phyloP scores from a whole-genome alignment of 2,329 filamentous ascomycete genomes.

The Pyrenophora tritici-repentis region DNA sequence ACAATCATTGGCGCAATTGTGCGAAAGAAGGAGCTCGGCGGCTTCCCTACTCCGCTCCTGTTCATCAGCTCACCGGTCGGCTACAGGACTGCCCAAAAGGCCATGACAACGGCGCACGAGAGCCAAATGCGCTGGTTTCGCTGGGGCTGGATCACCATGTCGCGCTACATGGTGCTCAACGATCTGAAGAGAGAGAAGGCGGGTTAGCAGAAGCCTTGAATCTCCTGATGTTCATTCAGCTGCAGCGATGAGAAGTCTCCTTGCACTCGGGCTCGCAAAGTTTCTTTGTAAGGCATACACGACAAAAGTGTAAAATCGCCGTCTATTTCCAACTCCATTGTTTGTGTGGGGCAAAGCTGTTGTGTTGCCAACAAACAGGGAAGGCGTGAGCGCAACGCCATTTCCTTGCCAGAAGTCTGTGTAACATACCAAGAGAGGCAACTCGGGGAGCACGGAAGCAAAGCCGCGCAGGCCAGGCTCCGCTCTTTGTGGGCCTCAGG shows the following conservation, averaged over 20 bases:
- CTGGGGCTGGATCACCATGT: slow-evolving; percentile 90
- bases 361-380: not conserved
- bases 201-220: too few species aligned
- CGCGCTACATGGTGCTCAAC: slow-evolving; percentile 95
- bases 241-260: too few species aligned
- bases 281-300: too few species aligned
- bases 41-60: slow-evolving; percentile 62
- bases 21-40: slow-evolving; percentile 57
- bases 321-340: too few species aligned
- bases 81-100: slow-evolving; percentile 72
- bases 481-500: slow-evolving; percentile 1
- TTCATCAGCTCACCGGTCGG: slow-evolving; percentile 70
- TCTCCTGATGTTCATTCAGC: too few species aligned
- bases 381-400: slow-evolving; percentile 4
- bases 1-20: slow-evolving; percentile 67
- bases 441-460: slow-evolving; percentile 15
- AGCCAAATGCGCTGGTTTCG: slow-evolving; percentile 99
- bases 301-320: too few species aligned
- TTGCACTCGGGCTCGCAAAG: too few species aligned
- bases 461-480: slow-evolving; percentile 11
- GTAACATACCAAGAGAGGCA: slow-evolving; percentile 12
- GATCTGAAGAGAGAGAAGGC: slow-evolving; percentile 70
- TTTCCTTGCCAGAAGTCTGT: not conserved
- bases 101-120: slow-evolving; percentile 88
- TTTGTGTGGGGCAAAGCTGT: not conserved